Base-by-base conservation (phyloP, 2,329 filamentous ascomycete species). In the Lachnellula subtilissima region DNA sequence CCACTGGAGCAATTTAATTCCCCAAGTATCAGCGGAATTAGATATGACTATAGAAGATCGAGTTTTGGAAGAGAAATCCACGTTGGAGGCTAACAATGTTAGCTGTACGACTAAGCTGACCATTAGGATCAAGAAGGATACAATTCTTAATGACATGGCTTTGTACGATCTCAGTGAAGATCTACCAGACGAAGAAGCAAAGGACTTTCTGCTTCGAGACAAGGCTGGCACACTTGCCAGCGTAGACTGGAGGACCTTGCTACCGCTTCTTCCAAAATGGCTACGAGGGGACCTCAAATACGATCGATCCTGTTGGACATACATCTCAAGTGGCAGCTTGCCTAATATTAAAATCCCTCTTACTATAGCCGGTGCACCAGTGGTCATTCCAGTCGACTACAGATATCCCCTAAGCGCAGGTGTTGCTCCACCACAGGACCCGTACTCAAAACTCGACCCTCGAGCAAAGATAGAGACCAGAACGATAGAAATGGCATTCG, bases 361-460 rank as follows among this genome's bases (percentile, higher is more conserved):
- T 3, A 54, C 52, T 9, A 54, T 54, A 22, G 43, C 52, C 14
- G 51, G 45, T 14, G 14, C 12, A 12, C 52, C 52, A 5, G 28
- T 54, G 25, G 40, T 54, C 8, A 40, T 54, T 36, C 52, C 52
- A 9, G 52, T 54, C 6, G 52, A 48, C 15, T 40, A 48, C 32
- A 22, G 35, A 9, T 39, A 48, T 17, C 52, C 52, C 11, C 23
- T 54, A 11, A 48, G 52, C 36, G 52, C 36, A 28, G 43, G 32
- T 9, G 43, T 54, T n/a, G 22, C 36, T 4, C 52, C 52, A 22
- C 52, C 52, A 36, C 23, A 23, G 22, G 52, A 54, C 17, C 52
- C 43, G 5, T 19, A 43, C 15, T 32, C 52, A 15, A 36, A 15
- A 4, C 40, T 54, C 32, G 45, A 54, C 28, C 52, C 52, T 28